These are phyloP conservation scores for Trypanosoma theileri DNA, from an alignment of 208 protist species.

Conservation along the genomic window DNA sequence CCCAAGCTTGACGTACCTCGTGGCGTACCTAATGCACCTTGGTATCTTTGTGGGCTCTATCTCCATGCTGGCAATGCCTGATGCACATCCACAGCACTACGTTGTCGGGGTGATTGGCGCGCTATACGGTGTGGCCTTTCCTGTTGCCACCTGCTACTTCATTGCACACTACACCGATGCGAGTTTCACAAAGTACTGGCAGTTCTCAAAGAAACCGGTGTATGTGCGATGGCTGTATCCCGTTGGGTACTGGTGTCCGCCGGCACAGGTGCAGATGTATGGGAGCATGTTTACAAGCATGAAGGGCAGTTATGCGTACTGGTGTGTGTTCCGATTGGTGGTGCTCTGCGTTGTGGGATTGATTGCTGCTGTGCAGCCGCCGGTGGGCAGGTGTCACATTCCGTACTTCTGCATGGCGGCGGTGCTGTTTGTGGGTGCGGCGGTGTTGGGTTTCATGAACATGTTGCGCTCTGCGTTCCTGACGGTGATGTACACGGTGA, in stretches of 20 bases:
- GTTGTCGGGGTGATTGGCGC: conserved; percentile 12
- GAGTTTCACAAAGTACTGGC: conserved; percentile 8
- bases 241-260: conserved; percentile 8
- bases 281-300: conserved; percentile 1
- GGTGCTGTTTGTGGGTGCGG: conserved; percentile 9
- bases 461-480: conserved; percentile 23
- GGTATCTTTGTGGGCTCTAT: conserved; percentile 17
- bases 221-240: conserved; percentile 15
- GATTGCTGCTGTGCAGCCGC: conserved; percentile 1
- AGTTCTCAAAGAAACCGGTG: conserved; percentile 12
- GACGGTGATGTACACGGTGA: conserved; percentile 18
- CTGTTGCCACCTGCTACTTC: conserved; percentile 10
- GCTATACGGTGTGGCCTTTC: conserved; percentile 21
- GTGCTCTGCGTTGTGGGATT: conserved; percentile 12
- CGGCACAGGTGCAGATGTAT: conserved; percentile 7
- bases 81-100: conserved; percentile 10
- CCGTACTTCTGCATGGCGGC: conserved; percentile 23
- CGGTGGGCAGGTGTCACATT: conserved; percentile 7
- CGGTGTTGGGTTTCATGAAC: conserved; percentile 4
- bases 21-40: conserved; percentile 18
- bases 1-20: conserved; percentile 11
- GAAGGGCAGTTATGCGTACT: conserved; percentile 8
- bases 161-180: conserved; percentile 1
- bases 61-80: conserved; percentile 8
- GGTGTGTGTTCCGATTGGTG: conserved; percentile 8